Evolutionary conservation across 257 asterid species (phyloP), one percentile per base, ranked within the genome.

Genomic region (Gentiana straminea): DNA sequence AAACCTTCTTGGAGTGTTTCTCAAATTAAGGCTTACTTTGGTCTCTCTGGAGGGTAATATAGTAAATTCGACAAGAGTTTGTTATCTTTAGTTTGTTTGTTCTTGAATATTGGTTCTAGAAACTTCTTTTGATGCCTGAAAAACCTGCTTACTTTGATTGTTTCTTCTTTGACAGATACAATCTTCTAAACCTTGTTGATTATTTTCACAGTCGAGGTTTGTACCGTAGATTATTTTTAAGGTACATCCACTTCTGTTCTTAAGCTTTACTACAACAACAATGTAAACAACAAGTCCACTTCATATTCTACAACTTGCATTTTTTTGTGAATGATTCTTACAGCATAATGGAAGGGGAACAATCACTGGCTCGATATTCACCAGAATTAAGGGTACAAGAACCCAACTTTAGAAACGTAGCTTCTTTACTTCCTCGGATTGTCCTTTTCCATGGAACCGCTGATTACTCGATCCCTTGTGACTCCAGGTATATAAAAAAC

Each of bases 281-380:
- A 41, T 41, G 9, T 3, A 41, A 5, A 41, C 1, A 24, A 24
- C 24, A 24, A 24, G 24, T 5, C 46, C 2, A 10, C 46, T 41
- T 41, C 46, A 5, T 41, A 41, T 41, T 41, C 46, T 41, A 2
- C 1, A 24, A 24, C 24, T 3, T 41, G 9, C 9, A 0, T 41
- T 7, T 7, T 41, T 41, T 41, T 5, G 8, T 24, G 24, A 24
- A 3, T 41, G 46, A 41, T 41, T 24, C 61, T 9, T 49, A 53
- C 79, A 91, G 98, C 76, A 86, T 91, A 72, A 91, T 91, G 98
- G 98, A 86, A 70, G 98, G 98, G 54, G 96, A 91, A 73, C 86
- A 84, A 70, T 81, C 86, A 35, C 75, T 91, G 58, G 60, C 67
- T 13, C 63, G 74, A 67, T 84, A 81, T 70, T 91, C 96, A 47